Percentiles rank a stretch among this genome's conserved stretches.
Conservation (phyloP, 2,329 filamentous ascomycete species). For the Beauveria brongniartii region DNA sequence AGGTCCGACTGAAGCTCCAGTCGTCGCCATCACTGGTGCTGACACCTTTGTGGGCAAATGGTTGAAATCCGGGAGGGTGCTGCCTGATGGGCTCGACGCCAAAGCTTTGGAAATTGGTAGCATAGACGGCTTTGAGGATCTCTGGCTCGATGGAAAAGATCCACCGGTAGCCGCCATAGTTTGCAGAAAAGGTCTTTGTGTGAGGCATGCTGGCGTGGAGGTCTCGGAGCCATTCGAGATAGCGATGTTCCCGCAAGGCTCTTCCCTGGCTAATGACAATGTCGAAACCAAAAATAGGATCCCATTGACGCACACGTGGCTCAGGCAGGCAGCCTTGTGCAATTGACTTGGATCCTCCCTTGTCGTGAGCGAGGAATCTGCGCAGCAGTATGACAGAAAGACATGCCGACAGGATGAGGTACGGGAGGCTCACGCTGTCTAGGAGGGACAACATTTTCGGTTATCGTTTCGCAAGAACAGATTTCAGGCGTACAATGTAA, state of each 20-base stretch:
- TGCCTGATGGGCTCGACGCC: conserved; percentile 17
- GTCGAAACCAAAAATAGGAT: conserved; percentile 15
- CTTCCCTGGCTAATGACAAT: conserved; percentile 14
- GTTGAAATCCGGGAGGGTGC: conserved; percentile 14
- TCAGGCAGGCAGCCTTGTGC: conserved; percentile 11
- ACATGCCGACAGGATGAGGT: not conserved
- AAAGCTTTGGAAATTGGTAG: conserved; percentile 17
- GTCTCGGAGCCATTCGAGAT: conserved; percentile 16
- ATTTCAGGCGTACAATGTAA: too few relatives aligned
- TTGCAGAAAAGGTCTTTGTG: conserved; percentile 16
- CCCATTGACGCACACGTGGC: conserved; percentile 13
- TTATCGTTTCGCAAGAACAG: too few relatives aligned
- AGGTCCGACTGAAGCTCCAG: conserved; percentile 16
- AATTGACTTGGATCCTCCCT: not conserved
- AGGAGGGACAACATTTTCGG: not conserved
- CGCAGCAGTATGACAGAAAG: not conserved
- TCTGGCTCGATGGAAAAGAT: conserved; percentile 17
- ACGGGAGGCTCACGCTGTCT: not conserved
- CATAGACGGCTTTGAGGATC: conserved; percentile 17
- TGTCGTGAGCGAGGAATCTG: not conserved
- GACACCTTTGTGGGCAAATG: conserved; percentile 15
- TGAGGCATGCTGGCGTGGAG: conserved; percentile 13
- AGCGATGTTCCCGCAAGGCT: conserved; percentile 14
- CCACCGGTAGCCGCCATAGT: conserved; percentile 16
- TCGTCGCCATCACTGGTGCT: conserved; percentile 15